Evolutionary conservation across 2,329 filamentous ascomycete genomes (phyloP).

Genomic region (Aspergillus texensis): DNA sequence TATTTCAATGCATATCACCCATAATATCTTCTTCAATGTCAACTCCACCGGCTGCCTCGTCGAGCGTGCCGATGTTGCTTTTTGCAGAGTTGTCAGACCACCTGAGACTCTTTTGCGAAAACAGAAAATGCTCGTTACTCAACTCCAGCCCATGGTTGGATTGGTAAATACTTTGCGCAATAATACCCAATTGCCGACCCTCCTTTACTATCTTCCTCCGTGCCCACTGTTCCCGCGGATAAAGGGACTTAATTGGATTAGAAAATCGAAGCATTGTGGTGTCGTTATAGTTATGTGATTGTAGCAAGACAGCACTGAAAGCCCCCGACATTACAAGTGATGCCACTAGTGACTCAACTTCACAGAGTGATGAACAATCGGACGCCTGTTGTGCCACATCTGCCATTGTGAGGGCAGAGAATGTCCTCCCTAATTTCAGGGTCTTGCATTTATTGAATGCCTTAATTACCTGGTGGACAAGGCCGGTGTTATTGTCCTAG

Average conservation of each 20-base stretch:
- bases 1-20: slow-evolving; percentile 34
- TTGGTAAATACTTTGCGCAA: slow-evolving; percentile 56
- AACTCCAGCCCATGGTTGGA: slow-evolving; percentile 60
- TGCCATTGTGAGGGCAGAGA: slow-evolving; percentile 62
- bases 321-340: slow-evolving; percentile 54
- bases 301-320: slow-evolving; percentile 55
- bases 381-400: slow-evolving; percentile 45
- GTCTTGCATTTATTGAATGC: slow-evolving; percentile 78
- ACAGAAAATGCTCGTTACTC: slow-evolving; percentile 61
- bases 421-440: slow-evolving; percentile 71
- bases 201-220: slow-evolving; percentile 51
- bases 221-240: slow-evolving; percentile 39
- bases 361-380: slow-evolving; percentile 26
- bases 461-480: slow-evolving; percentile 69
- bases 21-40: slow-evolving; percentile 46
- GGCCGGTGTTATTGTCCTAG: slow-evolving; percentile 70
- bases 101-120: slow-evolving; percentile 52
- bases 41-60: slow-evolving; percentile 21
- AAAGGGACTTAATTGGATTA: slow-evolving; percentile 33
- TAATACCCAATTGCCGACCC: slow-evolving; percentile 51
- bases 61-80: slow-evolving; percentile 9
- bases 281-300: slow-evolving; percentile 38
- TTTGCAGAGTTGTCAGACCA: slow-evolving; percentile 27
- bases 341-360: slow-evolving; percentile 39
- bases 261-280: slow-evolving; percentile 58